Conservation (phyloP, 306 rosid genomes). For the Quercus cerris region DNA sequence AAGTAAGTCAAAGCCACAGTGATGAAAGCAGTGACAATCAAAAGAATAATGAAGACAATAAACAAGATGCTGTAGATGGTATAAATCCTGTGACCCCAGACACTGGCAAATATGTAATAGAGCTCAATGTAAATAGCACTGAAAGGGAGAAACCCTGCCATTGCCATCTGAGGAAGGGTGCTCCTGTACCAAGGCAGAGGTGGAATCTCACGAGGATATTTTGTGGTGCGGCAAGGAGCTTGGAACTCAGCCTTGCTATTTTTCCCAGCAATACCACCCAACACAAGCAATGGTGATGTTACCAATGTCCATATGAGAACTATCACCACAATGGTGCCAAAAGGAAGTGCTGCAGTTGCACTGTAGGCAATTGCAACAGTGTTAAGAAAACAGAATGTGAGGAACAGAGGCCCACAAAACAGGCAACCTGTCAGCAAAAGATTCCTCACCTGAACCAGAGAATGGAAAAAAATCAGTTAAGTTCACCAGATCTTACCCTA, state of each 20-base stretch:
- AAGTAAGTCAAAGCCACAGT: slow-evolving; percentile 98
- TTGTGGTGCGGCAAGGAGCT: slow-evolving; percentile 93
- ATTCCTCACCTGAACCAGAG: slow-evolving; percentile 80
- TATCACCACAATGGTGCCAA: slow-evolving; percentile 92
- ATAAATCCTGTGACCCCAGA: slow-evolving; percentile 98
- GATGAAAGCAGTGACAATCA: slow-evolving; percentile 96
- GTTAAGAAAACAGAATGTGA: slow-evolving; percentile 94
- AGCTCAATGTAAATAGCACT: slow-evolving; percentile 97
- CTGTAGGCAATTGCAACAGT: slow-evolving; percentile 91
- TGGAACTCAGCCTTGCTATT: slow-evolving; percentile 89
- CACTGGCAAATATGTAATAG: slow-evolving; percentile 96
- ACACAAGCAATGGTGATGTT: slow-evolving; percentile 87
- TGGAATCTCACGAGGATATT: slow-evolving; percentile 92
- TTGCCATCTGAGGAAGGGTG: slow-evolving; percentile 95
- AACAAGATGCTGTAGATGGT: slow-evolving; percentile 95
- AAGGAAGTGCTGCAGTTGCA: slow-evolving; percentile 97
- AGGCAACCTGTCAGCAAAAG: slow-evolving; percentile 91
- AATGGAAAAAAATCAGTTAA: slow-evolving; percentile 14
- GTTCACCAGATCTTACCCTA: not conserved
- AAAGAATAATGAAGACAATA: slow-evolving; percentile 87
- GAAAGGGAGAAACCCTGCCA: slow-evolving; percentile 98
- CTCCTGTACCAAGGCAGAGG: slow-evolving; percentile 90
- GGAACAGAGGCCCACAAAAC: slow-evolving; percentile 91
- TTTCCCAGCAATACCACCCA: slow-evolving; percentile 98
- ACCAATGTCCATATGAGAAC: slow-evolving; percentile 93